phyloP scores from a whole-genome alignment of 2,329 filamentous ascomycete genomes.

The Paraphoma chrysanthemicola region DNA sequence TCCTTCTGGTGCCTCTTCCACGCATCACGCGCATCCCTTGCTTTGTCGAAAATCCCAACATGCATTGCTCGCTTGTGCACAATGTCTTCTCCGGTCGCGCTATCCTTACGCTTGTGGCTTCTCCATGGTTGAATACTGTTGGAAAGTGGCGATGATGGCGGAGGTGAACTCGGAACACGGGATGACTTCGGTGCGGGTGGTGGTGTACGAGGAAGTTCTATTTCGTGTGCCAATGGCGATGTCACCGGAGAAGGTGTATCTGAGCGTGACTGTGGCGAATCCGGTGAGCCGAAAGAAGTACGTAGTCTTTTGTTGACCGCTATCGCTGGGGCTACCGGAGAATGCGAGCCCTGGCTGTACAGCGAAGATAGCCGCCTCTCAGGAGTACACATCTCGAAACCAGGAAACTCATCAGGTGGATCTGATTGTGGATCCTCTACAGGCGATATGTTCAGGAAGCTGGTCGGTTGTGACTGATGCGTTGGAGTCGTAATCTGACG shows the following conservation, averaged over 20 bases:
- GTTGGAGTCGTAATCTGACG: constrained; percentile 18
- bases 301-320: constrained; percentile 11
- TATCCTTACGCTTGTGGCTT: background rate
- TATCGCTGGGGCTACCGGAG: constrained; percentile 9
- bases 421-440: constrained; percentile 3
- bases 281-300: constrained; percentile 8
- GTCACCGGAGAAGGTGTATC: constrained; percentile 12
- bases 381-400: constrained; percentile 8
- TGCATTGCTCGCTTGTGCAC: constrained; percentile 4
- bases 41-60: constrained; percentile 28
- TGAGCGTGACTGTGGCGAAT: constrained; percentile 9
- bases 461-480: constrained; percentile 5
- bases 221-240: constrained; percentile 14
- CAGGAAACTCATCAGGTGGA: constrained; percentile 2
- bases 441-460: constrained; percentile 4
- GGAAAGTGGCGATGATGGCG: background rate
- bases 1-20: constrained; percentile 28
- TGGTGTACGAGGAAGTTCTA: constrained; percentile 5
- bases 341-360: constrained; percentile 15
- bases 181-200: constrained; percentile 5
- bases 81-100: constrained; percentile 4
- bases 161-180: background rate
- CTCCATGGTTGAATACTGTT: background rate
- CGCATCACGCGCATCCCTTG: constrained; percentile 28
- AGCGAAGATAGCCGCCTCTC: constrained; percentile 15